Conservation (phyloP, 2,329 filamentous ascomycete species). For the Colletotrichum zoysiae region DNA sequence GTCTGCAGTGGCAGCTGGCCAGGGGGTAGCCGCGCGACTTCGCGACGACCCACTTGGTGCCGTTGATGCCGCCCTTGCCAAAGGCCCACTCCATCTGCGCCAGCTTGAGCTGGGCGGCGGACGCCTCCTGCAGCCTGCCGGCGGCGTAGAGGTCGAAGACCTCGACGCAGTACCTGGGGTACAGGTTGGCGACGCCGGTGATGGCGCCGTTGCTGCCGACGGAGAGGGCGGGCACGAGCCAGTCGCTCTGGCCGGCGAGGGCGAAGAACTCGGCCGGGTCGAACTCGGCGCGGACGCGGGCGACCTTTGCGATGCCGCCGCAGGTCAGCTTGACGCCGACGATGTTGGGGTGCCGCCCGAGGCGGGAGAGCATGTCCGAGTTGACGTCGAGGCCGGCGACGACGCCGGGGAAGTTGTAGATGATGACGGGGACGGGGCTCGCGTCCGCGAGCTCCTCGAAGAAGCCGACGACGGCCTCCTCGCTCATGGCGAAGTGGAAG, state of each 20-base stretch:
- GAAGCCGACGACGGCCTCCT: constrained; percentile 71
- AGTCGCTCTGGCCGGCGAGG: constrained; percentile 81
- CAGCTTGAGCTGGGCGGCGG: constrained; percentile 62
- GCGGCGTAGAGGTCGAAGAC: constrained; percentile 62
- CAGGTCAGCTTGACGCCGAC: constrained; percentile 80
- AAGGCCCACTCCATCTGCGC: constrained; percentile 68
- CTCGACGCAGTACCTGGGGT: constrained; percentile 64
- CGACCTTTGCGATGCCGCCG: constrained; percentile 80
- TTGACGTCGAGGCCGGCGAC: constrained; percentile 76
- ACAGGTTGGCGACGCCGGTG: constrained; percentile 73
- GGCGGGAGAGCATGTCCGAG: constrained; percentile 71
- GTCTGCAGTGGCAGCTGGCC: constrained; percentile 63
- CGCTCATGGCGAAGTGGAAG: constrained; percentile 74
- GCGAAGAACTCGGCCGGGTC: constrained; percentile 70
- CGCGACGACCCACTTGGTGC: constrained; percentile 71
- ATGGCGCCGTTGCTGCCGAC: constrained; percentile 72
- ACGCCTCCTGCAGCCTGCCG: constrained; percentile 62
- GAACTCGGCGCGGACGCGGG: constrained; percentile 67
- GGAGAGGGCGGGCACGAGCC: constrained; percentile 71
- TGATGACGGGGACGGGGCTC: constrained; percentile 72
- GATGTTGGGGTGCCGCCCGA: constrained; percentile 73
- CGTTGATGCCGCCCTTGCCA: constrained; percentile 70
- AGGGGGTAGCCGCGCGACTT: constrained; percentile 65
- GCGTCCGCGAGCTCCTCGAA: constrained; percentile 73
- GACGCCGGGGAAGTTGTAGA: constrained; percentile 81